phyloP scores from a whole-genome alignment of 2,329 filamentous ascomycete species.

The Pseudogymnoascus sp. region DNA sequence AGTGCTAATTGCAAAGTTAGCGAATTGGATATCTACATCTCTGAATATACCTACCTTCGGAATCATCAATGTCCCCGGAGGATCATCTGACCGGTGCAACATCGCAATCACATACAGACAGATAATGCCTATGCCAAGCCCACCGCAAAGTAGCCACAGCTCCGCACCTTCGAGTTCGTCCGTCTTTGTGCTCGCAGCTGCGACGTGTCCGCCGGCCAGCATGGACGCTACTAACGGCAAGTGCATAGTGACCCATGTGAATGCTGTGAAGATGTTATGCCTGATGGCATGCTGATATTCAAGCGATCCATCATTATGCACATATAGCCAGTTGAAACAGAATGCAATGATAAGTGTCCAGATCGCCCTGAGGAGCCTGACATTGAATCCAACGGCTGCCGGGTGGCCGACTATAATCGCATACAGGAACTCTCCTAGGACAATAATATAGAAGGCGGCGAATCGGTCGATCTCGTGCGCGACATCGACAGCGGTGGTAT shows the following conservation, averaged over 20 bases:
- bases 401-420: constrained; percentile 40
- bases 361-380: constrained; percentile 36
- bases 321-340: constrained; percentile 43
- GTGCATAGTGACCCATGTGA: constrained; percentile 38
- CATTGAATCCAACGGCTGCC: constrained; percentile 37
- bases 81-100: constrained; percentile 34
- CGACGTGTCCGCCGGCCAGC: constrained; percentile 40
- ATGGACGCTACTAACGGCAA: constrained; percentile 38
- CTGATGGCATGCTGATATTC: constrained; percentile 37
- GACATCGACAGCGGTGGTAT: constrained; percentile 42
- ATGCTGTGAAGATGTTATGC: constrained; percentile 32
- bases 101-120: constrained; percentile 37
- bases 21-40: not conserved
- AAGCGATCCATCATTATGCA: constrained; percentile 39
- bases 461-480: constrained; percentile 42
- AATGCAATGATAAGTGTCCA: constrained; percentile 43
- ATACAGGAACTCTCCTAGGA: constrained; percentile 43
- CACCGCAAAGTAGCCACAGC: constrained; percentile 40
- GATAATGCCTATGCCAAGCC: constrained; percentile 37
- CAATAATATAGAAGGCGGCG: constrained; percentile 44
- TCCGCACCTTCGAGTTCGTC: constrained; percentile 35
- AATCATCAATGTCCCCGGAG: constrained; percentile 20
- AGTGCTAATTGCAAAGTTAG: constrained; percentile 10
- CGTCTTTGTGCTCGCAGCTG: constrained; percentile 31
- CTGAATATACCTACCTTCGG: constrained; percentile 11